Evolutionary conservation across 768 basidiomycete genomes (phyloP).

Genomic region (Tephrocybe sp.): DNA sequence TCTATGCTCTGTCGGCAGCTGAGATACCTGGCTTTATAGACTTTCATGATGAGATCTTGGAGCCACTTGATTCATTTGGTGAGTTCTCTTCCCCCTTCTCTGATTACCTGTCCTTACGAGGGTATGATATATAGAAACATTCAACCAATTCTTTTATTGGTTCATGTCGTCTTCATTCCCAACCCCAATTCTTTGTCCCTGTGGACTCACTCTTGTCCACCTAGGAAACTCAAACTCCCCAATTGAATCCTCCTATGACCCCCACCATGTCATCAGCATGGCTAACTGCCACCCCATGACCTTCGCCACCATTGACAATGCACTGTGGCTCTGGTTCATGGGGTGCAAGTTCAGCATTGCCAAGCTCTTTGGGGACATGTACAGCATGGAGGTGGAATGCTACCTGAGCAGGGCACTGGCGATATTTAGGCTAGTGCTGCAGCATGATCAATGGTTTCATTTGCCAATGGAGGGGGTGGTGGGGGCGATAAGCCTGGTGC

Average conservation of each 20-base stretch:
- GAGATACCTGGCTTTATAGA: conserved; percentile 89
- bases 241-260: conserved; percentile 68
- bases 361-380: conserved; percentile 77
- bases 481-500: conserved; percentile 78
- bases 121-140: too few relatives aligned
- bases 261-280: conserved; percentile 77
- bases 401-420: conserved; percentile 82
- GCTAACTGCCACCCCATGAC: conserved; percentile 97
- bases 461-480: conserved; percentile 83
- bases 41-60: conserved; percentile 87
- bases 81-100: conserved; percentile 25
- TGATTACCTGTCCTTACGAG: background rate
- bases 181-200: too few relatives aligned
- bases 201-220: background rate
- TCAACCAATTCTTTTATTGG: conserved; percentile 93
- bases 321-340: conserved; percentile 94
- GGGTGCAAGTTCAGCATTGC: conserved; percentile 89
- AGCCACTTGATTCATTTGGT: conserved; percentile 86
- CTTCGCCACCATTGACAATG: conserved; percentile 83
- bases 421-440: conserved; percentile 93
- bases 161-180: conserved; percentile 20
- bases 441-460: conserved; percentile 96
- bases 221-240: conserved; percentile 84
- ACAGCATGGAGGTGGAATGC: conserved; percentile 65
- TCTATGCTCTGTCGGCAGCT: conserved; percentile 60